Conservation (phyloP, 352 stramenopile species). For the Pythium oligandrum region DNA sequence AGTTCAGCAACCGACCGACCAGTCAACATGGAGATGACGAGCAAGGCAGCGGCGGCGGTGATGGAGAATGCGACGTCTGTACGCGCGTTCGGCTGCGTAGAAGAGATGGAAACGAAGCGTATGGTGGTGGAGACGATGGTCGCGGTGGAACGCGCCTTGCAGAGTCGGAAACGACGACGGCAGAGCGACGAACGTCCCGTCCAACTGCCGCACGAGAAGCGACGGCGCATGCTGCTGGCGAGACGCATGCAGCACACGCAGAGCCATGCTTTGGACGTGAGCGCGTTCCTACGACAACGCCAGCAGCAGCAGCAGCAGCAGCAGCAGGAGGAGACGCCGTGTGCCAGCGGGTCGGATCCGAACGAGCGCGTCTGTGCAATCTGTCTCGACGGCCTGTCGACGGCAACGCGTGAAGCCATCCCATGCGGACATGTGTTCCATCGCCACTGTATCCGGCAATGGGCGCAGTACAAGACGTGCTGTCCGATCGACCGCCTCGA, state of each 20-base stretch:
- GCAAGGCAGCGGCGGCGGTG: conserved; percentile 1
- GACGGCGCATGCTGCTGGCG: background rate
- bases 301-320: background rate
- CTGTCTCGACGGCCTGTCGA: conserved; percentile 24
- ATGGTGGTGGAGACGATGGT: conserved; percentile 1
- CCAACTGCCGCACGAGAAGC: background rate
- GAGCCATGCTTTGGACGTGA: background rate
- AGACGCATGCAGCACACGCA: background rate
- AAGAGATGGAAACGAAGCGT: background rate
- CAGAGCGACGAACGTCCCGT: too few species aligned
- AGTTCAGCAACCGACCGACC: conserved; percentile 1
- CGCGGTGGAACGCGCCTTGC: background rate
- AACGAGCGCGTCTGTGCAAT: conserved; percentile 14
- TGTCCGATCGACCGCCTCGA: conserved; percentile 28
- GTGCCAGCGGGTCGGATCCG: too few species aligned
- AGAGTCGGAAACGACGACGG: too few species aligned
- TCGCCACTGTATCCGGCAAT: conserved; percentile 20
- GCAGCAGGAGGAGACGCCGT: background rate
- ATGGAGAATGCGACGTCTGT: background rate
- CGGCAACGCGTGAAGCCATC: conserved; percentile 11
- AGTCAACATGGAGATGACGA: background rate
- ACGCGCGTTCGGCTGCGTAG: background rate
- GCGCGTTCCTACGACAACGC: background rate
- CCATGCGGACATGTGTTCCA: conserved; percentile 32
- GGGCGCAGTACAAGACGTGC: conserved; percentile 20